These are phyloP conservation scores for Cryphonectria nitschkei DNA, from an alignment of 2,329 filamentous ascomycete species.

Conservation along the genomic window DNA sequence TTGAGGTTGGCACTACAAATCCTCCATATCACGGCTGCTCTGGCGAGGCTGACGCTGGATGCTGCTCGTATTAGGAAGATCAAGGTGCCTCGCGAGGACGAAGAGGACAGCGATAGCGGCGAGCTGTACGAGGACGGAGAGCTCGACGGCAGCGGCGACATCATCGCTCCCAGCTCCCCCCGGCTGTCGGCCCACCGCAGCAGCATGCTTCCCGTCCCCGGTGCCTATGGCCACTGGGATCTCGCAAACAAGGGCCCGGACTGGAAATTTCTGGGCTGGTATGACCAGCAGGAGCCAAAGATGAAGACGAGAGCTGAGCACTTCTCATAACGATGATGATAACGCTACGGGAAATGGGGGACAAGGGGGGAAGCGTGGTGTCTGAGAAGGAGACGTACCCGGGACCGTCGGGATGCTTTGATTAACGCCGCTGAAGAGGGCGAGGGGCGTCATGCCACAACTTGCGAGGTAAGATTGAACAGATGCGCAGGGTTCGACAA, in stretches of 20 bases:
- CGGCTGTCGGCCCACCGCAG: conserved; percentile 15
- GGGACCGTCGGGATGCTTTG: background rate
- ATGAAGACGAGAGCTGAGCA: conserved; percentile 26
- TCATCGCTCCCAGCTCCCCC: conserved; percentile 18
- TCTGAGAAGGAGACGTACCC: background rate
- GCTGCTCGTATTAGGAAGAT: conserved; percentile 30
- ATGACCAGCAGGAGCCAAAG: conserved; percentile 29
- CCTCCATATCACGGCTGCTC: conserved; percentile 24
- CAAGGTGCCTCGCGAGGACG: conserved; percentile 25
- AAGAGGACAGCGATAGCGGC: conserved; percentile 4
- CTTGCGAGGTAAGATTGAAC: background rate
- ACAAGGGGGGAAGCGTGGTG: background rate
- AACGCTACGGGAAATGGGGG: background rate
- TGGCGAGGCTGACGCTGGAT: conserved; percentile 31
- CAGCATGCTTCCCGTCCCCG: conserved; percentile 25
- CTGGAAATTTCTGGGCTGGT: conserved; percentile 30
- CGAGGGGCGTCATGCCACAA: background rate
- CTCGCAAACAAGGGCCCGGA: conserved; percentile 28
- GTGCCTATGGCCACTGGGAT: conserved; percentile 29
- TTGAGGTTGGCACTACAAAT: conserved; percentile 29
- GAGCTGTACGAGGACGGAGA: conserved; percentile 6
- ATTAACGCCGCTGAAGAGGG: background rate
- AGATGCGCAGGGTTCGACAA: background rate
- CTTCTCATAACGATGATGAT: conserved; percentile 11
- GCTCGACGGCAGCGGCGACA: conserved; percentile 19